phyloP scores from a whole-genome alignment of 2,329 filamentous ascomycete species.

The Fusarium sp. region DNA sequence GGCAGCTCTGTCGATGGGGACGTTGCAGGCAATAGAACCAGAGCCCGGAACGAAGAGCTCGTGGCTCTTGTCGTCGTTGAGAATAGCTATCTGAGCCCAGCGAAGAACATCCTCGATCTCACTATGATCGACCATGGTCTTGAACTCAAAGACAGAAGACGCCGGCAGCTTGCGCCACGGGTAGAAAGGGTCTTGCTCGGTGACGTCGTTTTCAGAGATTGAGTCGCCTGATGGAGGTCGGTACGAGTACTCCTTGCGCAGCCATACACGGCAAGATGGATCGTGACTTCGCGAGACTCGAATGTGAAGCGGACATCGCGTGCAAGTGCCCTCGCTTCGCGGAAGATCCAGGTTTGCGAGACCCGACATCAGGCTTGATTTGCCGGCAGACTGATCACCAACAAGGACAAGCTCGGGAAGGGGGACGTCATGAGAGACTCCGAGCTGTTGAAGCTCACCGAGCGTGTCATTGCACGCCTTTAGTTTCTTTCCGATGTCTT shows the following conservation, averaged over 20 bases:
- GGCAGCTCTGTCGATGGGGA: conserved; percentile 48
- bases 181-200: conserved; percentile 63
- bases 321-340: conserved; percentile 76
- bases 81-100: conserved; percentile 79
- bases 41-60: conserved; percentile 64
- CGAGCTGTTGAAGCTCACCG: conserved; percentile 74
- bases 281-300: conserved; percentile 66
- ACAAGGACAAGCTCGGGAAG: conserved; percentile 84
- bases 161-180: conserved; percentile 68
- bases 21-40: conserved; percentile 52
- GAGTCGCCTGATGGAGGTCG: conserved; percentile 51
- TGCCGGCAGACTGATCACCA: conserved; percentile 86
- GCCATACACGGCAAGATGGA: conserved; percentile 74
- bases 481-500: conserved; percentile 68
- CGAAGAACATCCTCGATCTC: conserved; percentile 74
- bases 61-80: conserved; percentile 70
- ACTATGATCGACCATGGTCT: conserved; percentile 65
- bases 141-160: conserved; percentile 65
- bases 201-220: conserved; percentile 59
- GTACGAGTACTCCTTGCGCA: conserved; percentile 72
- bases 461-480: conserved; percentile 73
- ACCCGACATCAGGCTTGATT: conserved; percentile 74
- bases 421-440: conserved; percentile 74
- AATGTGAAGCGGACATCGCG: conserved; percentile 82
- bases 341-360: conserved; percentile 77